A percentile compares a stretch with the other conserved stretches of the same genome.
phyloP scores from a whole-genome alignment of 306 rosid genomes.

The Begonia loranthoides region DNA sequence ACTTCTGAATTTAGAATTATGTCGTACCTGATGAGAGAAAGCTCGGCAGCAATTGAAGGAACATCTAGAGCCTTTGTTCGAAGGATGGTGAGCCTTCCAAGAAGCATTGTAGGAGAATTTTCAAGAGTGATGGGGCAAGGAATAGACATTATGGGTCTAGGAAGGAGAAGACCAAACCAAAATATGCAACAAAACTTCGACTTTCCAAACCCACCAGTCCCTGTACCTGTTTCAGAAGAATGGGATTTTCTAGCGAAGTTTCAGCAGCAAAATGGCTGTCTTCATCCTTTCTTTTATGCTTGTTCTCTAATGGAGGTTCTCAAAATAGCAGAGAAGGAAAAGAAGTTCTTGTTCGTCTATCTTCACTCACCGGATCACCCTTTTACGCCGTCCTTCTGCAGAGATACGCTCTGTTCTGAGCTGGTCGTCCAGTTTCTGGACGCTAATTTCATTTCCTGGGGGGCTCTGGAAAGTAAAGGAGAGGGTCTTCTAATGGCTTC shows the following conservation, averaged over 20 bases:
- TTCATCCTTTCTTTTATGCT: slow-evolving; percentile 59
- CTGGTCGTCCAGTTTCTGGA: slow-evolving; percentile 56
- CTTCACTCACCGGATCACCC: slow-evolving; percentile 71
- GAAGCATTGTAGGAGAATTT: slow-evolving; percentile 45
- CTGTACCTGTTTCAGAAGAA: slow-evolving; percentile 19
- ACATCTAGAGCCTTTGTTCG: slow-evolving; percentile 18
- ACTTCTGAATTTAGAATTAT: slow-evolving; percentile 3
- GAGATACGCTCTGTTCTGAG: slow-evolving; percentile 50
- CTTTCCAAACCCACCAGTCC: slow-evolving; percentile 16
- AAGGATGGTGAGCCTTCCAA: slow-evolving; percentile 42
- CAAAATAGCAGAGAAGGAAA: slow-evolving; percentile 50
- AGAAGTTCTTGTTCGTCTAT: slow-evolving; percentile 63
- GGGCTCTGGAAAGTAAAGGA: slow-evolving; percentile 37
- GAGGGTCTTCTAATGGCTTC: slow-evolving; percentile 60
- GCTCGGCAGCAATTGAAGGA: slow-evolving; percentile 9
- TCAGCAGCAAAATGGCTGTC: slow-evolving; percentile 43
- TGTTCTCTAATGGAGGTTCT: slow-evolving; percentile 36
- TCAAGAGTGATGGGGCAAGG: slow-evolving; percentile 33
- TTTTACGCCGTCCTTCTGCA: slow-evolving; percentile 44
- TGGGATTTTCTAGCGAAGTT: slow-evolving; percentile 37
- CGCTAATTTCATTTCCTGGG: slow-evolving; percentile 73
- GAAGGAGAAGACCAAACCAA: slow-evolving; percentile 43
- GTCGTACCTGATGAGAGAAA: slow-evolving; percentile 34
- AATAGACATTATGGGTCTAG: slow-evolving; percentile 8
- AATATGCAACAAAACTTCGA: slow-evolving; percentile 17